These are phyloP conservation scores for Tripterygium wilfordii DNA, from an alignment of 177 flowering plant species.

Conservation along the genomic window DNA sequence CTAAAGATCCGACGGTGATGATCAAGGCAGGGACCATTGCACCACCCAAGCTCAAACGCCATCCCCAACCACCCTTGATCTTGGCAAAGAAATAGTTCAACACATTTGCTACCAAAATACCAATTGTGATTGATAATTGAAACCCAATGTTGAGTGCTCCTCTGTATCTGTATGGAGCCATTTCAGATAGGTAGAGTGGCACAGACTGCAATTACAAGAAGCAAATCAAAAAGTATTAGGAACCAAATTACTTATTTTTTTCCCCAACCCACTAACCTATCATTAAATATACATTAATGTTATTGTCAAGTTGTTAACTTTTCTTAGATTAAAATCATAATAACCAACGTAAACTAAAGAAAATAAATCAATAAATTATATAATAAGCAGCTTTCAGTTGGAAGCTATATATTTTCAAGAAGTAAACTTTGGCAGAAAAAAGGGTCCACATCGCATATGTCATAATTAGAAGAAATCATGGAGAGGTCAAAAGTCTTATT, in stretches of 20 bases:
- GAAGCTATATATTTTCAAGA: too few relatives aligned
- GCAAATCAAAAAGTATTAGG: background rate
- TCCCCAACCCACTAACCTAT: too few relatives aligned
- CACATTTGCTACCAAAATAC: conserved; percentile 62
- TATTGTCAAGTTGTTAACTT: conserved; percentile 12
- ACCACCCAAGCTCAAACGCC: conserved; percentile 69
- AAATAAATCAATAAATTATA: too few relatives aligned
- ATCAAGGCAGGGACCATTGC: conserved; percentile 73
- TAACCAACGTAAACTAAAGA: too few relatives aligned
- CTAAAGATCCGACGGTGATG: conserved; percentile 51
- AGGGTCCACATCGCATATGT: too few relatives aligned
- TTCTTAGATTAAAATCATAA: conserved; percentile 4
- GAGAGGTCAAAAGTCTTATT: too few relatives aligned
- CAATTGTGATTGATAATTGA: conserved; percentile 70
- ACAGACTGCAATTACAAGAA: conserved; percentile 51
- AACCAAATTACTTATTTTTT: background rate
- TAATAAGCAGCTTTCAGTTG: too few relatives aligned
- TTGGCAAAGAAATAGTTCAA: conserved; percentile 63
- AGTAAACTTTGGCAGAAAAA: conserved; percentile 10
- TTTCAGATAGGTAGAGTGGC: conserved; percentile 78
- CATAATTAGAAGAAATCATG: too few relatives aligned
- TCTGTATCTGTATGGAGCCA: conserved; percentile 77
- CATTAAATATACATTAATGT: too few relatives aligned
- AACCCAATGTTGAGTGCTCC: conserved; percentile 77
- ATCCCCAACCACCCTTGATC: conserved; percentile 70